Evolutionary conservation across 371 early-diverging fungal genomes (phyloP), one percentile per base, ranked within the genome.

Genomic region (Circinella umbellata): DNA sequence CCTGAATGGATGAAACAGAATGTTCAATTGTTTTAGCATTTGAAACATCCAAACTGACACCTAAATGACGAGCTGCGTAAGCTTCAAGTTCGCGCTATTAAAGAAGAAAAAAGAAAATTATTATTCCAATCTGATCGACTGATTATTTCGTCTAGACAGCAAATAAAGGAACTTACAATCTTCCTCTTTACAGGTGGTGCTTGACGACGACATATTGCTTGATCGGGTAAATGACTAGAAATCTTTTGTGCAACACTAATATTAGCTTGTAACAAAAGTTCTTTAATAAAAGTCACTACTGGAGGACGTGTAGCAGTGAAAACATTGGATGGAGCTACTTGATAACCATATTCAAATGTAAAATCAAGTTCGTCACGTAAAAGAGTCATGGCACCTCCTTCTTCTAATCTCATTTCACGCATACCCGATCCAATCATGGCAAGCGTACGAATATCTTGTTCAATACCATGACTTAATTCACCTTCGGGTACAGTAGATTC

Each of bases 181-280:
- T 80, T 80, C 7, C 84, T 78, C n/a, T 80, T 75, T 11, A 80
- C 71, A 5, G 93, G 93, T 7, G 88, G 84, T 10, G 77, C 69
- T 68, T 95, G 95, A 4, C 89, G 82, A 20, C 95, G 90, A 49
- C 98, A 85, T 72, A 98, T 77, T 13, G 97, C 92, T 34, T 90
- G 88, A 53, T 94, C 94, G 3, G 95, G 95, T 74, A 92, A 91
- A 57, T 85, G 74, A 66, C 86, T 79, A 63, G 89, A 89, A 27
- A 97, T 94, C 76, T 90, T 91, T 71, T 89, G 83, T 1, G 98
- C 98, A 0, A 96, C 96, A 42, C 86, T 85, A 37, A 92, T 91
- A 77, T 98, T 98, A 14, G 97, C 97, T 37, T 96, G 81, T 53
- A 97, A 78, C 94, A 96, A 93, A 72, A 96, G 93, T 80, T 98